These are phyloP conservation scores for Chaetothyriales sp. DNA, from an alignment of 2,329 filamentous ascomycete species.

Conservation along the genomic window DNA sequence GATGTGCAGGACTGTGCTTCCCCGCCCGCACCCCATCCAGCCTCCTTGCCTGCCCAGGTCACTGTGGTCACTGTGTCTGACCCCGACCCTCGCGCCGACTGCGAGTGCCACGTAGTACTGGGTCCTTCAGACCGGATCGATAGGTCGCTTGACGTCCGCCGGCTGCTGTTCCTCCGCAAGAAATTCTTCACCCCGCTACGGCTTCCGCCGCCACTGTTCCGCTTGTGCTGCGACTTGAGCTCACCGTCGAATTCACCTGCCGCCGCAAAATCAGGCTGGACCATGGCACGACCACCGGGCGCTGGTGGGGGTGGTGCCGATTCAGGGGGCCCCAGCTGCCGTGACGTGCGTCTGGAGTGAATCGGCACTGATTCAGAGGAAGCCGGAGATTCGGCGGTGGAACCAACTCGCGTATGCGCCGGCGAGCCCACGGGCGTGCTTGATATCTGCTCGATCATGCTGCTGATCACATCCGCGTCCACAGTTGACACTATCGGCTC, in stretches of 20 bases:
- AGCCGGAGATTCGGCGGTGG: conserved; percentile 4
- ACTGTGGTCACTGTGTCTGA: conserved; percentile 9
- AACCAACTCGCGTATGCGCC: not conserved
- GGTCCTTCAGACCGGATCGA: not conserved
- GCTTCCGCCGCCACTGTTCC: conserved; percentile 2
- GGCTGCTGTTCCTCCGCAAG: conserved; percentile 37
- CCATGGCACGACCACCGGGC: conserved; percentile 14
- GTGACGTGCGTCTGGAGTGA: conserved; percentile 9
- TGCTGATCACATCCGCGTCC: conserved; percentile 7
- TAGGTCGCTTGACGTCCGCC: conserved; percentile 13
- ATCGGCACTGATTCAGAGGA: conserved; percentile 10
- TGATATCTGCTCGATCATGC: conserved; percentile 13
- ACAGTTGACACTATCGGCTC: conserved; percentile 1
- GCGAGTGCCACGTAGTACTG: conserved; percentile 15
- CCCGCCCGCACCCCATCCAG: conserved; percentile 14
- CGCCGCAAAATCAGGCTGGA: conserved; percentile 14
- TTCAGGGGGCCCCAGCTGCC: conserved; percentile 7
- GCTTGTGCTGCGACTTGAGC: conserved; percentile 10
- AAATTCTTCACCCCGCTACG: conserved; percentile 16
- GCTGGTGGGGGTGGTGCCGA: conserved; percentile 13
- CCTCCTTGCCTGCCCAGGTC: conserved; percentile 9
- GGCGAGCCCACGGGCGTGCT: conserved; percentile 14
- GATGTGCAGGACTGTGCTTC: conserved; percentile 6
- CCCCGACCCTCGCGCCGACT: not conserved
- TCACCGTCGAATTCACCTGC: conserved; percentile 15